Evolutionary conservation across 2,329 filamentous ascomycete species (phyloP), one percentile per base, ranked within the genome.

Genomic region (Diaporthe vexans): DNA sequence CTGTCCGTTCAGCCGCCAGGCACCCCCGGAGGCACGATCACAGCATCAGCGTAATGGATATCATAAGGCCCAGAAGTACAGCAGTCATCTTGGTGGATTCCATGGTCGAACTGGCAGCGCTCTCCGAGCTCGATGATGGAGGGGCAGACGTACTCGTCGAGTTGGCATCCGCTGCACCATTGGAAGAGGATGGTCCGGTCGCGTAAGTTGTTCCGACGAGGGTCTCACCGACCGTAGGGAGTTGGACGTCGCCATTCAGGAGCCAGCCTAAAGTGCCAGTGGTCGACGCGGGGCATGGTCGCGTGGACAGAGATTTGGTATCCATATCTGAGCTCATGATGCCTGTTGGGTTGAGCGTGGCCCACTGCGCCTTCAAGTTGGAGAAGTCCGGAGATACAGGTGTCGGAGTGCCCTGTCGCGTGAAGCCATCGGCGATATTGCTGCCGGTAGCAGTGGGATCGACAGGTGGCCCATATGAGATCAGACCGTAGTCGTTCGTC

Each of bases 351-450:
- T 85, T 89, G 71, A 94, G 84, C 5, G 90, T 93, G 9, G 91
- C 91, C 95, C 95, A 97, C 78, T 94, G 91, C 37, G 85, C 87
- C 84, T 92, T 91, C 74, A 97, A 88, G 81, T 97, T 97, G 78
- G 86, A 81, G 81, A 96, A 97, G 81, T 97, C 95, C 0, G 95
- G 94, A 8, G 85, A 85, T 37, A 95, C 86, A 0, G 94, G 93
- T 0, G 88, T 93, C 0, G 95, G 95, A 0, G 90, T 94, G 71
- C 95, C 95, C 65, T 89, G 89, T 77, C 93, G 90, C 0, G 90
- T 89, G 82, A 88, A 95, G 46, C 94, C 93, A 78, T 91, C 94
- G 74, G 87, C 85, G 63, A 92, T 83, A 73, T 86, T 82, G 19
- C 88, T 86, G n/a, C 88, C 89, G 1, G 87, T 86, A n/a, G 83